These are phyloP conservation scores for Moringa oleifera DNA, from an alignment of 345 rosid genomes.

Conservation along the genomic window DNA sequence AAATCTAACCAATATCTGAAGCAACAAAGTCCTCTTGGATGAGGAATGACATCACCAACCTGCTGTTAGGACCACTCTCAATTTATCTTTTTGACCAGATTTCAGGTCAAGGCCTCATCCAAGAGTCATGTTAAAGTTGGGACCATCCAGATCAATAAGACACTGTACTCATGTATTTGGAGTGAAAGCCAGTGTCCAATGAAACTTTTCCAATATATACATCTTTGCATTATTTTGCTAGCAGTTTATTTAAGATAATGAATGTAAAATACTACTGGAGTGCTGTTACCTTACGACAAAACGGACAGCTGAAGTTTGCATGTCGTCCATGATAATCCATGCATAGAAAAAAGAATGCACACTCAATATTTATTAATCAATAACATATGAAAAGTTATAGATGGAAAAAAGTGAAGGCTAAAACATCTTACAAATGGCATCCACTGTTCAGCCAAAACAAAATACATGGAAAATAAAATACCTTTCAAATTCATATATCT, in stretches of 20 bases:
- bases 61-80: neutral
- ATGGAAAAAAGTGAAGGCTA: neutral
- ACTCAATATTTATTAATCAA: constrained; percentile 17
- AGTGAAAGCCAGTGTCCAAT: neutral
- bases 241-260: neutral
- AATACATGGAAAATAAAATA: constrained; percentile 14
- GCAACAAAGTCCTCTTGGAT: constrained; percentile 4
- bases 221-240: neutral
- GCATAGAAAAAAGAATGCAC: constrained; percentile 13
- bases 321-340: constrained; percentile 21
- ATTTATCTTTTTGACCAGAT: neutral
- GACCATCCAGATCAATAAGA: neutral
- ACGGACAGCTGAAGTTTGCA: constrained; percentile 73
- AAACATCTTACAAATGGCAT: neutral
- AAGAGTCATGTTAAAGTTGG: neutral
- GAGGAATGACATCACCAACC: constrained; percentile 1
- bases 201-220: neutral
- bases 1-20: neutral
- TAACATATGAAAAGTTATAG: constrained; percentile 6
- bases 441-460: constrained; percentile 8
- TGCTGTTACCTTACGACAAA: constrained; percentile 83
- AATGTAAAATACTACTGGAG: neutral
- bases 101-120: constrained; percentile 5
- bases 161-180: neutral
- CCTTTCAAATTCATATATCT: constrained; percentile 96